Conservation (phyloP, 106 monocot genomes). For the Phalaenopsis aphrodite region DNA sequence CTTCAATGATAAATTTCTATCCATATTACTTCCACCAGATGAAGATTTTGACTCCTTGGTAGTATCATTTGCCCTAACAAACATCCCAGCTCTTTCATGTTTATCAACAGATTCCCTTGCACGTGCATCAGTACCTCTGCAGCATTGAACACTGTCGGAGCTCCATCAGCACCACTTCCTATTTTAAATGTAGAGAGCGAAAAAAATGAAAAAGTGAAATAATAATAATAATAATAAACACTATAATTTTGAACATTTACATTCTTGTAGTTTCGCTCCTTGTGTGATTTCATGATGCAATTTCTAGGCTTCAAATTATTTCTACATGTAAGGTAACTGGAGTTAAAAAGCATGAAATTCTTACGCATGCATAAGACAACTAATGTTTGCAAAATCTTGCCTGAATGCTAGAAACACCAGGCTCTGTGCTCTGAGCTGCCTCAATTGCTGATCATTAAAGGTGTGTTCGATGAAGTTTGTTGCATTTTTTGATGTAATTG, state of each 20-base stretch:
- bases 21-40: conserved; percentile 50
- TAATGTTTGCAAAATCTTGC: conserved; percentile 20
- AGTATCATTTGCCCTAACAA: conserved; percentile 33
- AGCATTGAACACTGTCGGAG: conserved; percentile 24
- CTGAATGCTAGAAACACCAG: conserved; percentile 99
- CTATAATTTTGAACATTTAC: conserved; percentile 19
- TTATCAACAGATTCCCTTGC: conserved; percentile 47
- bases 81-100: conserved; percentile 43
- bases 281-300: conserved; percentile 89
- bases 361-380: background rate
- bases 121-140: conserved; percentile 34
- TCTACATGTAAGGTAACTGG: conserved; percentile 30
- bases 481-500: conserved; percentile 8
- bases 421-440: conserved; percentile 98
- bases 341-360: background rate
- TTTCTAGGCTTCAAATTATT: conserved; percentile 85
- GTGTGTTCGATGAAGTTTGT: conserved; percentile 31
- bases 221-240: background rate
- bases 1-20: conserved; percentile 51
- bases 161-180: conserved; percentile 32
- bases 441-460: conserved; percentile 92
- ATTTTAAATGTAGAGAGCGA: conserved; percentile 4
- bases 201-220: background rate
- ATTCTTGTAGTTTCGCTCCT: conserved; percentile 56
- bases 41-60: conserved; percentile 16